Evolutionary conservation across 805 yeast genomes (phyloP).

Genomic region (Nakazawaea sp.): DNA sequence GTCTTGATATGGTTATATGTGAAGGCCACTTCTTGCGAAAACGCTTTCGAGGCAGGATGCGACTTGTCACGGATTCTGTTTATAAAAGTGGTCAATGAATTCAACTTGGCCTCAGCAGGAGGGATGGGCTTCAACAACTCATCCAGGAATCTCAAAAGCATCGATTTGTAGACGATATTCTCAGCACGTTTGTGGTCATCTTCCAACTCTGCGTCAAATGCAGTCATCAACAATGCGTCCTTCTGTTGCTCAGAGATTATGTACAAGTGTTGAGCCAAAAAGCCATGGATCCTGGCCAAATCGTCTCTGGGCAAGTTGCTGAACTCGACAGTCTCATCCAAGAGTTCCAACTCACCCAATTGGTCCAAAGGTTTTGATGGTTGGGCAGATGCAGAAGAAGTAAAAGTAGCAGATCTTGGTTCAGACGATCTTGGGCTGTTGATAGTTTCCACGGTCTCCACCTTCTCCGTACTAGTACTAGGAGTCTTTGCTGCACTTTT

Average conservation of each 20-base stretch:
- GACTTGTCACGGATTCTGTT: constrained; percentile 44
- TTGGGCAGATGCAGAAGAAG: no score
- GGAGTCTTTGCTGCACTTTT: constrained; percentile 17
- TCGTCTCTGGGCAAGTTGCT: constrained; percentile 48
- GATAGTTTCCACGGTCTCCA: constrained; percentile 18
- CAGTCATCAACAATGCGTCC: constrained; percentile 88
- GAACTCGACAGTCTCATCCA: constrained; percentile 61
- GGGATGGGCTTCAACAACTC: constrained; percentile 22
- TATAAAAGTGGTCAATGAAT: constrained; percentile 59
- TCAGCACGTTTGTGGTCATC: constrained; percentile 48
- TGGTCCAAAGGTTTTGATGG: constrained; percentile 27
- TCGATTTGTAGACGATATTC: constrained; percentile 72
- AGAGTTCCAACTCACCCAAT: constrained; percentile 44
- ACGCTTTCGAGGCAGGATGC: constrained; percentile 64
- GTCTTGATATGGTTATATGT: constrained; percentile 70
- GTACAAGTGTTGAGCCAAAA: constrained; percentile 50
- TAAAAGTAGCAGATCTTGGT: constrained; percentile 4
- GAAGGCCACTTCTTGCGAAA: constrained; percentile 62
- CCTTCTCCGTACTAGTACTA: constrained; percentile 11
- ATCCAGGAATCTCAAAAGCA: constrained; percentile 59
- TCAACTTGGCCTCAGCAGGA: constrained; percentile 17
- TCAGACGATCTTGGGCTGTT: constrained; percentile 18
- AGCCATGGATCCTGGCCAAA: constrained; percentile 41
- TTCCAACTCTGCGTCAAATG: constrained; percentile 75
- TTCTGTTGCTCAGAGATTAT: constrained; percentile 81